Evolutionary conservation across 495 filamentous ascomycete genomes (phyloP), one percentile per base, ranked within the genome.

Genomic region (Melanomma pulvis-pyrius): DNA sequence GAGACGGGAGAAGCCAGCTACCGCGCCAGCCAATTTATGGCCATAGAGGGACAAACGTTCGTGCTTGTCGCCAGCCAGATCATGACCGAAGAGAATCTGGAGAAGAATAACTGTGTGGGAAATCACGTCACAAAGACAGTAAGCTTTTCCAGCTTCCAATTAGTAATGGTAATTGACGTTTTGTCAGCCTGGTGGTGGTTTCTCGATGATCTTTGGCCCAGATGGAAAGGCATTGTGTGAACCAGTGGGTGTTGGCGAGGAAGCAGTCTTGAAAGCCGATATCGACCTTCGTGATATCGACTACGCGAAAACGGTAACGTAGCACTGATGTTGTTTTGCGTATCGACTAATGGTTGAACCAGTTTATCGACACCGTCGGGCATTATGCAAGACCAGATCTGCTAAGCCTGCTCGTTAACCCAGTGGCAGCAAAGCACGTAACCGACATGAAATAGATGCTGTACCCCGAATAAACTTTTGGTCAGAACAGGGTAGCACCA

Each of bases 321-420:
- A 21, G 11, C 36, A 34, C 17, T 58, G 12, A 26, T 21, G 4
- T 13, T 21, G 6, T 58, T 19, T 58, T 44, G 11, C 15, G 9
- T 12, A 3, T 19, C 19, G n/a, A 26, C 41, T 62, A 28, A 62
- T 30, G 9, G 2, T 36, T 12, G 19, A 21, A 24, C 11, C 32
- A 62, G 51, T 74, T 78, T 21, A 41, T 74, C 0, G 76, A 80
- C 64, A 55, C 61, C 0, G 55, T 61, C 0, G 77, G 77, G 0
- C 75, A 78, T 61, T 78, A 80, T 57, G 71, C 71, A 17, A 62
- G 77, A 11, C 75, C 77, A 12, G 79, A 78, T 68, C 49, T 78
- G 36, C 53, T 79, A 32, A 73, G 71, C 41, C 63, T 78, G 5
- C 32, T 63, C 12, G 73, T 75, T 3, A 69, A 72, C 51, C 64